These are phyloP conservation scores for Ceratobasidium sp. DNA, from an alignment of 1,284 basidiomycete genomes.

Conservation along the genomic window DNA sequence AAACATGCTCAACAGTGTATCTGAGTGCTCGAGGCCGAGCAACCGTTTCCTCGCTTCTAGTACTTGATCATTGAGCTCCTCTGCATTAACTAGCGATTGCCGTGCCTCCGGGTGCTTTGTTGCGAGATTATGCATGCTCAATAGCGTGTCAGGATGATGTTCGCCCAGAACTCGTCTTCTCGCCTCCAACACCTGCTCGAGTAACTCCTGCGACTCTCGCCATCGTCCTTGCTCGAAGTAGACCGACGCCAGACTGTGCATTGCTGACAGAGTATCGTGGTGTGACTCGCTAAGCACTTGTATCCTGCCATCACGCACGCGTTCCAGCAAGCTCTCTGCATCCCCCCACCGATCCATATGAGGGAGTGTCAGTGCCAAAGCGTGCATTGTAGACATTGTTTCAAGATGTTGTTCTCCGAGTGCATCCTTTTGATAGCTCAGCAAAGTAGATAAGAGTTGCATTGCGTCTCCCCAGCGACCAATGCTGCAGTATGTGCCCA, in stretches of 20 bases:
- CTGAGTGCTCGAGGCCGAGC: background rate
- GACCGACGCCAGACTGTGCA: conserved; percentile 6
- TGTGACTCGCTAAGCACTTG: background rate
- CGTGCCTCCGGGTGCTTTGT: background rate
- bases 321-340: background rate
- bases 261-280: background rate
- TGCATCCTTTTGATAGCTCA: background rate
- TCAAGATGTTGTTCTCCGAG: conserved; percentile 9
- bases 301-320: background rate
- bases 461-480: background rate
- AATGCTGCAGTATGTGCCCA: background rate
- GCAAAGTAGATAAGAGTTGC: background rate
- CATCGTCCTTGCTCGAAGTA: conserved; percentile 1
- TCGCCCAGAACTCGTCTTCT: background rate
- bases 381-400: conserved; percentile 1
- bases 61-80: background rate
- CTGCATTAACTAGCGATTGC: background rate
- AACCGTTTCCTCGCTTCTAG: background rate
- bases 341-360: background rate
- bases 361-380: conserved; percentile 5
- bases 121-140: background rate
- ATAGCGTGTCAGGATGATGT: background rate
- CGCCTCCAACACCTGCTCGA: background rate
- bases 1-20: background rate
- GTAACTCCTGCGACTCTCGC: background rate